Conservation (phyloP, 1,284 basidiomycete species). For the Fomes fomentarius region DNA sequence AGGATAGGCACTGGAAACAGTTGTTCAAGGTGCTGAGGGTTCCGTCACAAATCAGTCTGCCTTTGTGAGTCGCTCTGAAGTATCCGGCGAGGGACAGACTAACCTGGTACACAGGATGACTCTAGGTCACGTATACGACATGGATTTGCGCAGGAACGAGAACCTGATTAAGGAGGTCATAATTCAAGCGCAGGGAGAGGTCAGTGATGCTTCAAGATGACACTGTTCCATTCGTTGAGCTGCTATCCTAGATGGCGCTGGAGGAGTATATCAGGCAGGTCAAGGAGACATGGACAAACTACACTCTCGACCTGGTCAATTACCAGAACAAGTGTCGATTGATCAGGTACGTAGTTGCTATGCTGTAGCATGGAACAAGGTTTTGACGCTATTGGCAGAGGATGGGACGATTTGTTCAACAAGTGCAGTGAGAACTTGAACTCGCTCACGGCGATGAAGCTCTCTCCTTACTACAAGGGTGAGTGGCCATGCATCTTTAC, state of each 20-base stretch:
- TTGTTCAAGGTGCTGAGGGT: constrained; percentile 90
- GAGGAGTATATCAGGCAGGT: constrained; percentile 96
- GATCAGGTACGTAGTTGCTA: constrained; percentile 64
- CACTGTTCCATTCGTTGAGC: neutral
- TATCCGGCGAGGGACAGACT: neutral
- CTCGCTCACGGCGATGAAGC: constrained; percentile 94
- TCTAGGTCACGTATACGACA: constrained; percentile 95
- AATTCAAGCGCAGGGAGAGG: constrained; percentile 97
- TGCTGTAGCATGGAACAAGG: too few relatives aligned
- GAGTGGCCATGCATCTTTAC: constrained; percentile 14
- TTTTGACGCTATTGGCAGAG: constrained; percentile 48
- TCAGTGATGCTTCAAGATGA: constrained; percentile 32
- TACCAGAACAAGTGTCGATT: constrained; percentile 99
- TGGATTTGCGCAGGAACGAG: constrained; percentile 96
- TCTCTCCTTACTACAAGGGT: constrained; percentile 97
- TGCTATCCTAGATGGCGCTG: constrained; percentile 75
- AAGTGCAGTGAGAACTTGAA: constrained; percentile 97
- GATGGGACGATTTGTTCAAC: constrained; percentile 98
- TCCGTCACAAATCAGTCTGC: constrained; percentile 66
- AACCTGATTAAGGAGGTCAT: constrained; percentile 91
- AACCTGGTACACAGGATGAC: constrained; percentile 69
- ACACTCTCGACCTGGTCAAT: constrained; percentile 95
- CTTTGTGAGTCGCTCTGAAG: constrained; percentile 52
- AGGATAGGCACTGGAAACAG: constrained; percentile 98
- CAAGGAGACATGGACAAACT: constrained; percentile 96